These are phyloP conservation scores for Scheffersomyces cryptocercus DNA, from an alignment of 1,139 yeast genomes.

Conservation along the genomic window DNA sequence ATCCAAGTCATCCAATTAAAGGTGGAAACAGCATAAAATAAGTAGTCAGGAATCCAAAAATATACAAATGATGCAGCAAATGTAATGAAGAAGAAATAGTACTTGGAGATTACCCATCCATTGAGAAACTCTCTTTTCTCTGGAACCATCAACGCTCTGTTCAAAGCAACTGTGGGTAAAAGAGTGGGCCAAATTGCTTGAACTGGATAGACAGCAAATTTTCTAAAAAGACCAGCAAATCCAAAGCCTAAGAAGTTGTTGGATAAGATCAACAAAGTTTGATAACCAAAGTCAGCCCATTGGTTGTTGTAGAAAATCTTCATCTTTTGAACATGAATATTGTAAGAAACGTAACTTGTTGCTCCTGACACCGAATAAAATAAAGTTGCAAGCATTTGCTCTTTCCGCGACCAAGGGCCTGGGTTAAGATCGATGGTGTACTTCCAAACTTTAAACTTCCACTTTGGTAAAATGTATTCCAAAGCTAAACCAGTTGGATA, in stretches of 20 bases:
- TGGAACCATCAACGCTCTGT: conserved; percentile 17
- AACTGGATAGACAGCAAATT: conserved; percentile 9
- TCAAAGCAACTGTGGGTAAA: conserved; percentile 23
- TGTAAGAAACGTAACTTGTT: conserved; percentile 20
- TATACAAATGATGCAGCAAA: conserved; percentile 27
- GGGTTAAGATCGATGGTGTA: conserved; percentile 21
- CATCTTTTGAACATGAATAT: conserved; percentile 20
- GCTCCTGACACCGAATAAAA: conserved; percentile 19
- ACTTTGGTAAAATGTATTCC: conserved; percentile 18
- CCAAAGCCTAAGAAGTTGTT: conserved; percentile 13
- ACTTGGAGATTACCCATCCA: conserved; percentile 39
- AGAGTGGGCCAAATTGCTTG: conserved; percentile 15
- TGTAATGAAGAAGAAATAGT: conserved; percentile 26
- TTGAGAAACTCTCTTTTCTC: conserved; percentile 15
- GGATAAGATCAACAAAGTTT: conserved; percentile 6
- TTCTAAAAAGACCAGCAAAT: conserved; percentile 12
- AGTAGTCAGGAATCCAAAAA: conserved; percentile 37
- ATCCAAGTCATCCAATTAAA: conserved; percentile 45
- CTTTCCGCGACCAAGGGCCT: conserved; percentile 31
- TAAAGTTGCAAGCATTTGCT: conserved; percentile 30
- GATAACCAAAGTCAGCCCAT: conserved; percentile 10
- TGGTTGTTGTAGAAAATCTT: conserved; percentile 8
- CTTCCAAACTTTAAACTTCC: conserved; percentile 14
- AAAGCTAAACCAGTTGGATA: conserved; percentile 26
- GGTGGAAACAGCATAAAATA: conserved; percentile 31